Percentiles rank a stretch among this genome's conserved stretches.
Conservation (phyloP, 805 yeast genomes). For the Yamadazyma endophytica region DNA sequence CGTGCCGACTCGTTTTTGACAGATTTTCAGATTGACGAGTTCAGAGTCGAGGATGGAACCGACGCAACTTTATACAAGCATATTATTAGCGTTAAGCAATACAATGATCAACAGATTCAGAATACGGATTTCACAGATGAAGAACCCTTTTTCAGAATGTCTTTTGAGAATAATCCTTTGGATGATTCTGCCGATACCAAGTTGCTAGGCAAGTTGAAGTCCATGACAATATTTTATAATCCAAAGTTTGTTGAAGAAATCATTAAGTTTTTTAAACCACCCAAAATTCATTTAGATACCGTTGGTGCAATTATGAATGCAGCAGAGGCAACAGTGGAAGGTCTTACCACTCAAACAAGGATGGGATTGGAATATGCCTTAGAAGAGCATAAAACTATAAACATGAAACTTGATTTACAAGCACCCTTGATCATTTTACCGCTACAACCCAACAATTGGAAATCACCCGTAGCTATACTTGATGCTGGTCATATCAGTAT, state of each 20-base stretch:
- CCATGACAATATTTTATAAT: conserved; percentile 89
- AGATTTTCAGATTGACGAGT: conserved; percentile 71
- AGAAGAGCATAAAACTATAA: conserved; percentile 89
- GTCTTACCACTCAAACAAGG: conserved; percentile 82
- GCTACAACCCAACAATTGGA: conserved; percentile 69
- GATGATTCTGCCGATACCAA: conserved; percentile 81
- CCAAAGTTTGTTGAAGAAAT: conserved; percentile 77
- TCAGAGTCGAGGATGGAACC: conserved; percentile 85
- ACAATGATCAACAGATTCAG: conserved; percentile 31
- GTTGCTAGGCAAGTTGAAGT: conserved; percentile 66
- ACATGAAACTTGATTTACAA: conserved; percentile 82
- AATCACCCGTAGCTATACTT: conserved; percentile 83
- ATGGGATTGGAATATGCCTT: conserved; percentile 90
- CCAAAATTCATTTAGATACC: conserved; percentile 79
- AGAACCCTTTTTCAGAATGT: conserved; percentile 75
- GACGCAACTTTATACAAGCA: conserved; percentile 76
- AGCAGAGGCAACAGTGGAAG: conserved; percentile 93
- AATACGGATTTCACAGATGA: conserved; percentile 2
- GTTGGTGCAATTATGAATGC: conserved; percentile 88
- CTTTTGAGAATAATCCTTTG: conserved; percentile 83
- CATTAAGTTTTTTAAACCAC: conserved; percentile 77
- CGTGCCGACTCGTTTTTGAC: conserved; percentile 75
- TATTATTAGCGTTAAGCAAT: conserved; percentile 76
- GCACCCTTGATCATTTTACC: conserved; percentile 92
- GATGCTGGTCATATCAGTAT: conserved; percentile 96